Base-by-base conservation (phyloP, 2,329 filamentous ascomycete species). In the Neonectria sp. region DNA sequence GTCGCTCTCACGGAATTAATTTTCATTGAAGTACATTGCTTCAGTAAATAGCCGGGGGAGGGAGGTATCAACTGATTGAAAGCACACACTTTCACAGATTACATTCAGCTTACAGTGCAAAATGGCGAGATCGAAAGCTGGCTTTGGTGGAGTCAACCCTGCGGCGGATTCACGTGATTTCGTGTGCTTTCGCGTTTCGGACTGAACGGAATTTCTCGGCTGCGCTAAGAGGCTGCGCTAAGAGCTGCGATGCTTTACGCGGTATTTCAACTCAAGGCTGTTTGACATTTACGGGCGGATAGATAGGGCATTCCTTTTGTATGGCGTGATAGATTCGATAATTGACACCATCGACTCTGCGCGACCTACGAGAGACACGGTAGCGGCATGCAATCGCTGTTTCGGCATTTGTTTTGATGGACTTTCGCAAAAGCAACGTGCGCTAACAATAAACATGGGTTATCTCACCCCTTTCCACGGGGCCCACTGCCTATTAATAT, bases 391-490 rank as follows among this genome's bases (percentile, higher is more conserved):
- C 6, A 15, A 17, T 27, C 6, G 37, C 37, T 7, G 15, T 40
- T 7, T n/a, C 37, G 37, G 37, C 37, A 40, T 17, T n/a, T 40
- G 37, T 40, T 40, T 40, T 17, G 37, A 17, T 40, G 6, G 15
- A 7, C 17, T 40, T 8, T 40, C 37, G 37, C 37, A 40, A 40
- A 49, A 49, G 46, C 46, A 49, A 49, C 46, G 25, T 27, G 12
- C 53, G 53, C 53, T 56, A 56, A 56, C 21, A 21, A 21, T 21
- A 21, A 21, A 21, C 37, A 56, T 56, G 53, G 53, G 33, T 43
- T 8, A 40, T 56, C 40, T 35, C 53, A 56, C 53, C 29, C 33
- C n/a, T 27, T 56, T 56, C 53, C 53, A 43, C 53, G 15, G 21
- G 53, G n/a, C 53, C 53, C 31, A 37, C 31, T 15, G 4, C 33